Conservation (phyloP, 2,329 filamentous ascomycete species). For the Rhynchosporium secalis region DNA sequence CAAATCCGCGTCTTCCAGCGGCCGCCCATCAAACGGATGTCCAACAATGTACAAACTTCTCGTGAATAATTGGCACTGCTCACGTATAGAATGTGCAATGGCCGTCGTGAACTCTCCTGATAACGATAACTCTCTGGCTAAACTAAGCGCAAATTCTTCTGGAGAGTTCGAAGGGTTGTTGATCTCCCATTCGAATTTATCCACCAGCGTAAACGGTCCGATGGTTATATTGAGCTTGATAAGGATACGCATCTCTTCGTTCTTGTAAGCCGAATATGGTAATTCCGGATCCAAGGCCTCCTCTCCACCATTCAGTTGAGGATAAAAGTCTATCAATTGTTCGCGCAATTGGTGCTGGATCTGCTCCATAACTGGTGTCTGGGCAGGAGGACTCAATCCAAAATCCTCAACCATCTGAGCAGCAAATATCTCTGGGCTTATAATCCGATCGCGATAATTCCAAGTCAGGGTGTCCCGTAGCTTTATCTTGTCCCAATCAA, state of each 20-base stretch:
- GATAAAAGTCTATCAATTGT: constrained; percentile 90
- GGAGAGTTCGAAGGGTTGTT: constrained; percentile 93
- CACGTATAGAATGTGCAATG: constrained; percentile 95
- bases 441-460: constrained; percentile 91
- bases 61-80: constrained; percentile 93
- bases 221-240: constrained; percentile 98
- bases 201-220: constrained; percentile 86
- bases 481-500: constrained; percentile 94
- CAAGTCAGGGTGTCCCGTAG: constrained; percentile 97
- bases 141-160: constrained; percentile 87
- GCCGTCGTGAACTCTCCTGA: constrained; percentile 96
- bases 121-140: constrained; percentile 86
- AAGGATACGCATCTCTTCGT: constrained; percentile 96
- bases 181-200: constrained; percentile 99
- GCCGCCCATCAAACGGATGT: constrained; percentile 91
- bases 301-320: constrained; percentile 85
- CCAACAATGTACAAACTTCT: constrained; percentile 90
- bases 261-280: constrained; percentile 93
- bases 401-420: constrained; percentile 91
- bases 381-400: constrained; percentile 70
- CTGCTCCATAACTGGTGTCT: constrained; percentile 62
- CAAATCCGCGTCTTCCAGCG: constrained; percentile 88
- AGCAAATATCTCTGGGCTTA: constrained; percentile 79
- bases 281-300: constrained; percentile 86
- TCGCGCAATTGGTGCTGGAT: constrained; percentile 74